Base-by-base conservation (phyloP, 2,329 filamentous ascomycete species). In the Dactylellina sp. region DNA sequence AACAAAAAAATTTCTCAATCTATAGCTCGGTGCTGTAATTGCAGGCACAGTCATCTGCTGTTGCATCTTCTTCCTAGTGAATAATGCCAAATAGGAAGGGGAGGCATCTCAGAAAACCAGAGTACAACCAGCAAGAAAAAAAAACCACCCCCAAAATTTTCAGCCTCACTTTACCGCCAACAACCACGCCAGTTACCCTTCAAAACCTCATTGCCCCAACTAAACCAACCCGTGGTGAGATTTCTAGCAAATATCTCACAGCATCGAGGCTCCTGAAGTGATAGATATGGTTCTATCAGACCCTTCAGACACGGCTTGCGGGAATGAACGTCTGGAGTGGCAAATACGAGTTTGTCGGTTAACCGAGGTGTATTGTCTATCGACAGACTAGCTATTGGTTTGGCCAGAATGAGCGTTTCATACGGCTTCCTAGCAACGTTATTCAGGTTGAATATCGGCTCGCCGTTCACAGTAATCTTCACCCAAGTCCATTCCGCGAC, bases 181-280 rank as follows among this genome's bases (percentile, higher is more conserved):
- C 84, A 81, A 39, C 84, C 82, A 5, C 84, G 80, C 71, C 85
- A 84, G 78, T 93, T 91, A 77, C 90, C 93, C 74, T 86, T 86
- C 66, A 92, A 80, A 7, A 87, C 89, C 78, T 94, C 88, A 77
- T 93, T 85, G 1, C 91, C 91, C 90, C 90, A 93, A 25, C 86
- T 86, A 85, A 88, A 91, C 91, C 91, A 94, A 0, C 89, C 89
- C 6, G 87, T 85, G 1, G 91, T 91, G 47, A 92, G 81, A 79
- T 90, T 88, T 64, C 91, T 84, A 0, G 91, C 89, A 81, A 94
- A 95, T 1, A 93, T 83, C 80, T 95, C 91, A n/a, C 93, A 82
- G 1, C 86, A 90, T 14, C 79, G 78, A 76, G 87, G 89, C 1
- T 82, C 80, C 0, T 77, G 64, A 25, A 32, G 52, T 22, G 61